phyloP scores from a whole-genome alignment of 176 grass and related monocot species.

The Carex pumila region DNA sequence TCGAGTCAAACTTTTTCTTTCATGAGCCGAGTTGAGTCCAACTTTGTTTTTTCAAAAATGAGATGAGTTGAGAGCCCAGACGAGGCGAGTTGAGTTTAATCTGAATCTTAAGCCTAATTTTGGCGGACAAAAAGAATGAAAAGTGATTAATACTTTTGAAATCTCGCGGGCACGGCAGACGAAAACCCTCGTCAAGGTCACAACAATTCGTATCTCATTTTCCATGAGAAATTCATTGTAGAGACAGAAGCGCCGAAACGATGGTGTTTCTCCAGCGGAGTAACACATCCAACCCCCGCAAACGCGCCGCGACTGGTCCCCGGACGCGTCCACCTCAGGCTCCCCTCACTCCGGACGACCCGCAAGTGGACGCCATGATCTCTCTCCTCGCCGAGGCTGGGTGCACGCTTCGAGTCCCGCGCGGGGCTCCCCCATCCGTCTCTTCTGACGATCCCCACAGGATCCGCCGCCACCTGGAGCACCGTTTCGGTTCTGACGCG shows the following conservation, averaged over 20 bases:
- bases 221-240: background rate
- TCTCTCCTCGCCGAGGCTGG: constrained; percentile 72
- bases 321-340: background rate
- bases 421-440: constrained; percentile 29
- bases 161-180: background rate
- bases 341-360: background rate
- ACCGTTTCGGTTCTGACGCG: constrained; percentile 29
- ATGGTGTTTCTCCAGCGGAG: constrained; percentile 89
- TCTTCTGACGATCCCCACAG: constrained; percentile 25
- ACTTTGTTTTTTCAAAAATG: no score
- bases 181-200: background rate
- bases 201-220: background rate
- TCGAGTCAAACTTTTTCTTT: no score
- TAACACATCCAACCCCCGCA: constrained; percentile 36
- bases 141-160: background rate
- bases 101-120: no score
- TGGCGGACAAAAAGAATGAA: background rate
- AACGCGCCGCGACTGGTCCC: constrained; percentile 23
- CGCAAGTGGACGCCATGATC: constrained; percentile 37
- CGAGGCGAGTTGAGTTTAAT: no score
- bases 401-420: constrained; percentile 63
- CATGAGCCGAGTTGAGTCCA: no score
- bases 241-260: background rate
- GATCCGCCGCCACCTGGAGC: constrained; percentile 42
- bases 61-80: no score